A percentile compares a stretch with the other conserved stretches of the same genome.
Evolutionary conservation across 2,329 filamentous ascomycete species (phyloP).

Genomic region (Penicillium glabrum): DNA sequence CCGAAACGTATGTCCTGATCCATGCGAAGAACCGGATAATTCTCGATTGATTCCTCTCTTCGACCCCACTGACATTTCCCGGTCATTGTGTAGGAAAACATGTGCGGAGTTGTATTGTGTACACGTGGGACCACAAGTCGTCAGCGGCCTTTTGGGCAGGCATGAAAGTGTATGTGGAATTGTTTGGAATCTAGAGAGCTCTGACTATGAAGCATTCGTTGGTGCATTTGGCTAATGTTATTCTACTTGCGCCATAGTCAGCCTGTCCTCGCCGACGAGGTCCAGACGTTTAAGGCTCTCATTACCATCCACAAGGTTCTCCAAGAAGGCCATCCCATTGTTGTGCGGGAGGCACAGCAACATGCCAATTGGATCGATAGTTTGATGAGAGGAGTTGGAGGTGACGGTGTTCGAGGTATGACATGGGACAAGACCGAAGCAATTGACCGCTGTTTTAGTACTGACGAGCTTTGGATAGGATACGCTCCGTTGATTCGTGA

Average conservation of each 20-base stretch:
- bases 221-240: constrained; percentile 9
- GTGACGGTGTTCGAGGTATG: constrained; percentile 77
- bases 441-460: not conserved
- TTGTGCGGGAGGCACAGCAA: constrained; percentile 82
- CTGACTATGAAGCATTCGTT: not conserved
- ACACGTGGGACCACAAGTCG: constrained; percentile 98
- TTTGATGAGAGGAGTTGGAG: constrained; percentile 76
- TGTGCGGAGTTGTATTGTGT: constrained; percentile 96
- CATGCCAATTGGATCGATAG: constrained; percentile 92
- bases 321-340: constrained; percentile 90
- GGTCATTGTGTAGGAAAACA: constrained; percentile 66
- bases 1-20: constrained; percentile 58
- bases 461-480: constrained; percentile 42
- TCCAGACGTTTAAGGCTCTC: constrained; percentile 97
- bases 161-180: constrained; percentile 85
- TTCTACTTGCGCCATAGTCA: constrained; percentile 57
- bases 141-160: constrained; percentile 94
- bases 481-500: constrained; percentile 92
- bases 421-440: not conserved
- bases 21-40: not conserved
- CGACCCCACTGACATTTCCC: constrained; percentile 7
- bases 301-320: constrained; percentile 97
- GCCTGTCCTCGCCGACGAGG: constrained; percentile 96
- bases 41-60: not conserved
- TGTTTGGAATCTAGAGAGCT: not conserved